Evolutionary conservation across 495 filamentous ascomycete species (phyloP), one percentile per base, ranked within the genome.

Genomic region (Neurospora sp.): DNA sequence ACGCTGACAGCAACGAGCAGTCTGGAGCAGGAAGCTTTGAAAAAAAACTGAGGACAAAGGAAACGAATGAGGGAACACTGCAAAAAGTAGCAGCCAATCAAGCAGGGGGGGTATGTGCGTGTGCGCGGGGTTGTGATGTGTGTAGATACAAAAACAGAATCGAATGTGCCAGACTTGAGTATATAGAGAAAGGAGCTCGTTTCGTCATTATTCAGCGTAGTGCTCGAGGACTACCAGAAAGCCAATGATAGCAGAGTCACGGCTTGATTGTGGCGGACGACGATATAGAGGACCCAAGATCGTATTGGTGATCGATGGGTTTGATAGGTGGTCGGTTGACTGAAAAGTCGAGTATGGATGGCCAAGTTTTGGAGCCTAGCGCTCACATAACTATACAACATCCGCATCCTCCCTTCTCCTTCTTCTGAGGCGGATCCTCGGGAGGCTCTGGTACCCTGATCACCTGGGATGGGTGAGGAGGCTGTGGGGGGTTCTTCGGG

Each of bases 301-400:
- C 54, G 8, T 70, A 42, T 24, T 40, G 39, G 34, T 21, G 69
- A 21, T 24, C n/a, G 69, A 70, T 45, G 39, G 36, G 24, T 70
- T 38, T 43, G 34, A 43, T 70, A 13, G 15, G 34, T 70, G 38
- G 34, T 70, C 19, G 69, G 69, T 43, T 45, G 69, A 70, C 34
- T 21, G 13, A 5, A 45, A 10, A 21, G 69, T 42, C 69, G 24
- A 45, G 28, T 66, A 36, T 66, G 54, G 54, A 66, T 36, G 28
- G 6, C 28, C 13, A 66, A 36, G 28, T 31, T 66, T 28, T 66
- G 54, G 54, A 66, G 28, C 54, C 24, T 66, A 66, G 28, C 24
- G 28, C 24, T 85, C 77, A 89, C 87, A 89, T 89, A 39, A 89
- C 81, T 48, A 86, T 77, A 73, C 87, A 89, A 77, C 86, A 88